phyloP scores from a whole-genome alignment of 2,329 filamentous ascomycete species.

The Cercospora brassicicola region DNA sequence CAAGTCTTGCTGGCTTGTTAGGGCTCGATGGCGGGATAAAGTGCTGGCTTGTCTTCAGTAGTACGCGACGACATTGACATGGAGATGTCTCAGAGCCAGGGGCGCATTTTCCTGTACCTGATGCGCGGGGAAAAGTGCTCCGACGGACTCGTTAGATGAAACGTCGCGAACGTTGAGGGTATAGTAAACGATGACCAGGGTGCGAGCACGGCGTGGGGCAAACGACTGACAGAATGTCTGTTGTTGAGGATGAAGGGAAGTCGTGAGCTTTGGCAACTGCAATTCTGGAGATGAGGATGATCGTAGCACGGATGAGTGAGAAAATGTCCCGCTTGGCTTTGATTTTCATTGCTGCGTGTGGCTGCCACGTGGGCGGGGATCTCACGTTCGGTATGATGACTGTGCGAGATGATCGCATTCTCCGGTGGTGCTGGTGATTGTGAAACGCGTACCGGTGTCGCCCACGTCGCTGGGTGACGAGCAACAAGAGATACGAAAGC shows the following conservation, averaged over 20 bases:
- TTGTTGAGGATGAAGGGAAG: not conserved
- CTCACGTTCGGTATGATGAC: not conserved
- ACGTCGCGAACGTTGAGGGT: not conserved
- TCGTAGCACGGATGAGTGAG: not conserved
- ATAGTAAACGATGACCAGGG: not conserved
- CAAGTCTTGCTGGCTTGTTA: not conserved
- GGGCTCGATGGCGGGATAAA: not conserved
- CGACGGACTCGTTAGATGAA: not conserved
- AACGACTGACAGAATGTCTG: not conserved
- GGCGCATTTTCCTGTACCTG: not conserved
- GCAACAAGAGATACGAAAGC: not conserved
- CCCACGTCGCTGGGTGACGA: not conserved
- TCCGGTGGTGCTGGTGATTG: not conserved
- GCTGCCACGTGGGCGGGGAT: not conserved
- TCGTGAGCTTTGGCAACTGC: not conserved
- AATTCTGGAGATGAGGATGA: not conserved
- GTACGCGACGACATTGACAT: not conserved
- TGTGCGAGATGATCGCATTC: not conserved
- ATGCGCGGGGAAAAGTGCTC: no score
- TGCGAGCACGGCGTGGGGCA: not conserved
- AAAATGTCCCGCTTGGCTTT: not conserved
- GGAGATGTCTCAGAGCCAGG: not conserved
- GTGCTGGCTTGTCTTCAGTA: not conserved
- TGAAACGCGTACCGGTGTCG: not conserved
- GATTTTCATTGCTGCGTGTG: not conserved